Percentiles rank a stretch among this genome's conserved stretches.
Conservation (phyloP, 179 eudicot genomes). For the Spergularia azorica region DNA sequence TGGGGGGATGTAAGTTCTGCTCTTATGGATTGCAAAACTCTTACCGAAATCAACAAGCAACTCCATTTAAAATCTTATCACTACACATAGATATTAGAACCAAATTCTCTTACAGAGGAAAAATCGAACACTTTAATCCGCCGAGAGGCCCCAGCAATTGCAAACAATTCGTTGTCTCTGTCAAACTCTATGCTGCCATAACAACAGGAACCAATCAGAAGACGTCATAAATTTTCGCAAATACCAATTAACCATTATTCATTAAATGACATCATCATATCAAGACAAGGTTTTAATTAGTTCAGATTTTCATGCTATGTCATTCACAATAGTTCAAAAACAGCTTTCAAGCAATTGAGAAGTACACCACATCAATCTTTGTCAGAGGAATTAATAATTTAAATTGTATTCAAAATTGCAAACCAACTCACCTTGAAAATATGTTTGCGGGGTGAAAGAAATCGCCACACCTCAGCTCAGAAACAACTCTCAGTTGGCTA, state of each 20-base stretch:
- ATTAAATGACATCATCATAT: neutral
- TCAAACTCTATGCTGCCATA: slow-evolving; percentile 88
- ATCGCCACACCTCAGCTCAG: slow-evolving; percentile 87
- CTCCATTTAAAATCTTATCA: neutral
- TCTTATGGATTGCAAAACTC: neutral
- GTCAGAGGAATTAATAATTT: neutral
- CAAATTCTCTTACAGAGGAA: slow-evolving; percentile 52
- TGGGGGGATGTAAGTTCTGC: neutral
- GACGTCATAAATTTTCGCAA: neutral
- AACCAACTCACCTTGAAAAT: slow-evolving; percentile 66
- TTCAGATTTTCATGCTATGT: neutral
- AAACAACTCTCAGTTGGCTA: slow-evolving; percentile 78
- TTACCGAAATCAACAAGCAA: neutral
- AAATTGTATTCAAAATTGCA: slow-evolving; percentile 1
- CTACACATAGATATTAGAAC: slow-evolving; percentile 1
- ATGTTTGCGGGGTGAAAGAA: slow-evolving; percentile 79
- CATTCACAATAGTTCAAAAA: neutral
- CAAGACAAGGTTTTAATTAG: neutral
- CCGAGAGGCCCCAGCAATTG: slow-evolving; percentile 93
- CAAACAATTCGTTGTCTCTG: slow-evolving; percentile 86
- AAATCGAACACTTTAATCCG: slow-evolving; percentile 83
- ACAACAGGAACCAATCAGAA: slow-evolving; percentile 15
- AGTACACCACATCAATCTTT: neutral
- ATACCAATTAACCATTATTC: neutral
- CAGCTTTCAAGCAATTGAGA: neutral